Conservation (phyloP, 805 yeast species). For the Brettanomyces naardenensis region DNA sequence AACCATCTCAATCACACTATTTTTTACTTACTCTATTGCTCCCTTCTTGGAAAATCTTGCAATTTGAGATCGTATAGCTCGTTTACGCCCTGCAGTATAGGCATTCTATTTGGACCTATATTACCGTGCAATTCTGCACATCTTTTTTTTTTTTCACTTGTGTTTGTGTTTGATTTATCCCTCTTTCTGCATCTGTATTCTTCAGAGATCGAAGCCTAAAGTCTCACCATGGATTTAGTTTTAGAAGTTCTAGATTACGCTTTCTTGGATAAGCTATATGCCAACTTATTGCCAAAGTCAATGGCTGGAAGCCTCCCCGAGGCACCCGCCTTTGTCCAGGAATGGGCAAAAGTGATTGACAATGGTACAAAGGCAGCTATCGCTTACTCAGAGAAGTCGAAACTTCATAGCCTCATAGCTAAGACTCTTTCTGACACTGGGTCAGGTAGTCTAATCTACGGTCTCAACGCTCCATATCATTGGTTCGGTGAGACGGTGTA, state of each 20-base stretch:
- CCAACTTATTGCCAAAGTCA: conserved; percentile 55
- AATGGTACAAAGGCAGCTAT: conserved; percentile 20
- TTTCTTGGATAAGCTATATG: conserved; percentile 67
- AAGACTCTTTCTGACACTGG: conserved; percentile 16
- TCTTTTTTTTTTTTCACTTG: neutral
- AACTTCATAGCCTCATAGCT: conserved; percentile 21
- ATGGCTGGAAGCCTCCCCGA: conserved; percentile 29
- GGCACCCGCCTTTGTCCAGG: conserved; percentile 18
- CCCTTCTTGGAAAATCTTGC: no score
- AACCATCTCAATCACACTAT: no score
- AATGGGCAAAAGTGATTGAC: conserved; percentile 14
- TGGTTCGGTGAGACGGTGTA: conserved; percentile 48
- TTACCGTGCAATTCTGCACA: neutral
- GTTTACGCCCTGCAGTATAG: no score
- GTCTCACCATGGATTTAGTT: conserved; percentile 72
- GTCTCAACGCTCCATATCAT: conserved; percentile 36
- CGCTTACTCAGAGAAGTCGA: conserved; percentile 13
- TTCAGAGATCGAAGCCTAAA: conserved; percentile 1
- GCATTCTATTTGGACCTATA: no score
- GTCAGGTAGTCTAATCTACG: conserved; percentile 36
- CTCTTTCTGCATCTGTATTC: neutral
- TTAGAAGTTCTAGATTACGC: conserved; percentile 73
- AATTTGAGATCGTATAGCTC: no score
- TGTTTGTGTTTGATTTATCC: neutral
- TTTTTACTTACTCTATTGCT: no score